Conservation (phyloP, 192 early-diverging fungal genomes). For the Obelidium mucronatum region DNA sequence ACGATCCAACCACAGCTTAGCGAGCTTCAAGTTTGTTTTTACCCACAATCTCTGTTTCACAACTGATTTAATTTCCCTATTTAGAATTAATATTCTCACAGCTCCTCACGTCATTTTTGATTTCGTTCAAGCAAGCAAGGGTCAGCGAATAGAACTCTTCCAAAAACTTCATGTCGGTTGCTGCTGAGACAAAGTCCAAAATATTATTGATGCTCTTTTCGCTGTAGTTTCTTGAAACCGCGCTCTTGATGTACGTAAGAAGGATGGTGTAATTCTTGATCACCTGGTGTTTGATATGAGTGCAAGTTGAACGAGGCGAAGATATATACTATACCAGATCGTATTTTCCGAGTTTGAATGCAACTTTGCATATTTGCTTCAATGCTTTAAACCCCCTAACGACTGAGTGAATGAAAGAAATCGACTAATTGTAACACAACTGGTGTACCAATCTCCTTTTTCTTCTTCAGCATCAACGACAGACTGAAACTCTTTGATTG, state of each 20-base stretch:
- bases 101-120: conserved; percentile 78
- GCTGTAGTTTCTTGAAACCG: conserved; percentile 84
- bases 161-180: conserved; percentile 81
- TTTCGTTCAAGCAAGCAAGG: conserved; percentile 71
- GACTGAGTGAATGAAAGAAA: background rate
- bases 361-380: conserved; percentile 87
- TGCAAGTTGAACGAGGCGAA: background rate
- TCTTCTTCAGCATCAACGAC: conserved; percentile 83
- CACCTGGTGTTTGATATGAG: conserved; percentile 60
- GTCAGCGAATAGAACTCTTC: conserved; percentile 85
- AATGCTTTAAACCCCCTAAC: conserved; percentile 87
- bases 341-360: conserved; percentile 71
- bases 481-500: conserved; percentile 76
- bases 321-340: conserved; percentile 57
- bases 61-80: too few species aligned
- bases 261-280: conserved; percentile 76
- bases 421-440: background rate
- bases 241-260: conserved; percentile 75
- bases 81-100: too few species aligned
- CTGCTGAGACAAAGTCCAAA: conserved; percentile 78
- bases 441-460: conserved; percentile 80
- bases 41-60: conserved; percentile 82
- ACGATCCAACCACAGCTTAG: conserved; percentile 83
- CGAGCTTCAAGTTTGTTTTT: conserved; percentile 87
- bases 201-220: conserved; percentile 94